Conservation (phyloP, 768 basidiomycete species). For the Termitomyces sp. region DNA sequence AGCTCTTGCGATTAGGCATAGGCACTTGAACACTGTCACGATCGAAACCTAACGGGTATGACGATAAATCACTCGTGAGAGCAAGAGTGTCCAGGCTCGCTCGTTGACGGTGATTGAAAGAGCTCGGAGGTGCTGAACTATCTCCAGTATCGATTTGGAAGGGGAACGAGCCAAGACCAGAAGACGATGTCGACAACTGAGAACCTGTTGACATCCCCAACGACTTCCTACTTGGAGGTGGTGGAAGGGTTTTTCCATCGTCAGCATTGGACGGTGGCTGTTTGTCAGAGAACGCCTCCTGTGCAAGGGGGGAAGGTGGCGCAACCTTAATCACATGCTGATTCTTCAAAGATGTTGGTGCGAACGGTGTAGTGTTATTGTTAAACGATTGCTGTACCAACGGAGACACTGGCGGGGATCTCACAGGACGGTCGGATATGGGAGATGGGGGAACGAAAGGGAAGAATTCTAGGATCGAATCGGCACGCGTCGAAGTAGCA, state of each 20-base stretch:
- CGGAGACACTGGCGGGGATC: conserved; percentile 75
- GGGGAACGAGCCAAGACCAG: conserved; percentile 81
- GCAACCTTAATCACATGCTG: conserved; percentile 42
- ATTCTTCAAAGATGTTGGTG: conserved; percentile 42
- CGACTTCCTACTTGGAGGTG: conserved; percentile 57
- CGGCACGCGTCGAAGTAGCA: conserved; percentile 67
- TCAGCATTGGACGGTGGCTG: conserved; percentile 17
- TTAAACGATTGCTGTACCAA: conserved; percentile 55
- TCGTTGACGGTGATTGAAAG: conserved; percentile 51
- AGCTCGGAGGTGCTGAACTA: conserved; percentile 25
- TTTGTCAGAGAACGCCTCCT: conserved; percentile 38
- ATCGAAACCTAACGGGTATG: conserved; percentile 81
- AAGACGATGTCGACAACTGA: conserved; percentile 73
- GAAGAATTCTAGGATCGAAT: conserved; percentile 85
- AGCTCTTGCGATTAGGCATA: conserved; percentile 20
- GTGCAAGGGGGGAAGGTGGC: conserved; percentile 54
- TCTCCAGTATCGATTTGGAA: conserved; percentile 81
- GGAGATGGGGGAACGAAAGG: conserved; percentile 89
- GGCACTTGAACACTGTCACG: conserved; percentile 33
- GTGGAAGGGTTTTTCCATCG: conserved; percentile 31
- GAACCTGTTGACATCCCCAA: conserved; percentile 76
- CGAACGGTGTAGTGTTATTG: conserved; percentile 47
- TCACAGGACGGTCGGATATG: conserved; percentile 75
- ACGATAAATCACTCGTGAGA: conserved; percentile 76
- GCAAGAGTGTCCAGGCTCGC: conserved; percentile 86